Conservation (phyloP, 2,329 filamentous ascomycete species). For the Dactylellina haptotyla region DNA sequence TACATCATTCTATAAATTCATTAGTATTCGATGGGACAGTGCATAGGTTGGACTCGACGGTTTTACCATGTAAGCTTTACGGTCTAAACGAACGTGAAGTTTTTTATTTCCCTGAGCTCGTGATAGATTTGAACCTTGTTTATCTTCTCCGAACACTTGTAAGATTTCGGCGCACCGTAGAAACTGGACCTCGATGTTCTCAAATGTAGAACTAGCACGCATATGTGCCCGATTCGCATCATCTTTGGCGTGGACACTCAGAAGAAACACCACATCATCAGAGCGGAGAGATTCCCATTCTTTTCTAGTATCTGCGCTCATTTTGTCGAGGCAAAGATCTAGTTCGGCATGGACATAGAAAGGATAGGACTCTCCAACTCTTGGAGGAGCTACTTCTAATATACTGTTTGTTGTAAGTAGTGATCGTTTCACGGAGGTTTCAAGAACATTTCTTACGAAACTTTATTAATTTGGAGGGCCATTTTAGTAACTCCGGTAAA, state of each 20-base stretch:
- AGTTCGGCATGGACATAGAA: constrained; percentile 88
- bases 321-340: constrained; percentile 79
- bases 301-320: constrained; percentile 77
- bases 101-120: constrained; percentile 74
- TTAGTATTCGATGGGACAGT: background rate
- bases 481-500: constrained; percentile 91
- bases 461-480: constrained; percentile 86
- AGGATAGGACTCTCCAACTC: constrained; percentile 84
- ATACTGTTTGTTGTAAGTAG: constrained; percentile 65
- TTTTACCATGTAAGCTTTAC: constrained; percentile 73
- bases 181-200: constrained; percentile 74
- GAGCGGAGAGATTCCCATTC: constrained; percentile 91
- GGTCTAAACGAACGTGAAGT: constrained; percentile 83
- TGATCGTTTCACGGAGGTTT: background rate
- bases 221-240: background rate
- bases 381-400: constrained; percentile 82
- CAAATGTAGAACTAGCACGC: constrained; percentile 63
- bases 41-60: background rate
- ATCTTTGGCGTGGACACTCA: constrained; percentile 71
- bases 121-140: constrained; percentile 71
- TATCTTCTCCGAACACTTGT: constrained; percentile 86
- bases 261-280: constrained; percentile 88
- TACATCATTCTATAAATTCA: constrained; percentile 68
- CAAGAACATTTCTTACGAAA: constrained; percentile 66
- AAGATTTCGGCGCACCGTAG: constrained; percentile 86